Evolutionary conservation across 1,284 basidiomycete species (phyloP), one percentile per base, ranked within the genome.

Genomic region (Puccinia triticina): DNA sequence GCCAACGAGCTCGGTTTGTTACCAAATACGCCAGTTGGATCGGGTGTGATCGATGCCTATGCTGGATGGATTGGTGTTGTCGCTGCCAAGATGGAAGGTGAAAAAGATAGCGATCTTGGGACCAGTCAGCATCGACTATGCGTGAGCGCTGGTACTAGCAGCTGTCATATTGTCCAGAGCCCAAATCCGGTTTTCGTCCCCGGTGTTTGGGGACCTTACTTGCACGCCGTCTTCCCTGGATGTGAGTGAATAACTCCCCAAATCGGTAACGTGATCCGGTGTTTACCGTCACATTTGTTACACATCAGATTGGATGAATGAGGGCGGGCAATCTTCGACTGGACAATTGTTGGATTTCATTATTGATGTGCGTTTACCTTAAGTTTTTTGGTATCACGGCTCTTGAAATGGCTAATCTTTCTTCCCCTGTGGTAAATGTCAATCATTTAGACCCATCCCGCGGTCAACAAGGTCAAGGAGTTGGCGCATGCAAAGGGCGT

Each of bases 51-150:
- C 85, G 96, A 99, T 85, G 96, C 96, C 90, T 98, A 98, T 87
- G 95, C 96, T 1, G 96, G 96, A n/a, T 99, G 96, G 96, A 90
- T 99, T 85, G 96, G 97, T 26, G 98, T 96, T 0, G 92, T 98
- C 55, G 96, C 94, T 11, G 96, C 95, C 11, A 89, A 92, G 84
- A 90, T 89, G 61, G 86, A 88, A 37, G 90, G 90, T 79, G 87
- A 90, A 72, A 83, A 84, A 11, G 59, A 84, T 0, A 76, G 85
- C 11, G 88, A 89, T 14, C 88, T 95, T 4, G 90, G 92, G 26
- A 93, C 95, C 84, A 93, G 93, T 16, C 89, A 90, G 21, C 91
- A 94, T 86, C 90, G 96, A 73, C 89, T 99, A 37, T 96, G 96
- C 11, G 95, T 93, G 74, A 93, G 96, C 80, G 96, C 97, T 34